Evolutionary conservation across 768 basidiomycete genomes (phyloP), one percentile per base, ranked within the genome.

Genomic region (Steccherinum ochraceum): DNA sequence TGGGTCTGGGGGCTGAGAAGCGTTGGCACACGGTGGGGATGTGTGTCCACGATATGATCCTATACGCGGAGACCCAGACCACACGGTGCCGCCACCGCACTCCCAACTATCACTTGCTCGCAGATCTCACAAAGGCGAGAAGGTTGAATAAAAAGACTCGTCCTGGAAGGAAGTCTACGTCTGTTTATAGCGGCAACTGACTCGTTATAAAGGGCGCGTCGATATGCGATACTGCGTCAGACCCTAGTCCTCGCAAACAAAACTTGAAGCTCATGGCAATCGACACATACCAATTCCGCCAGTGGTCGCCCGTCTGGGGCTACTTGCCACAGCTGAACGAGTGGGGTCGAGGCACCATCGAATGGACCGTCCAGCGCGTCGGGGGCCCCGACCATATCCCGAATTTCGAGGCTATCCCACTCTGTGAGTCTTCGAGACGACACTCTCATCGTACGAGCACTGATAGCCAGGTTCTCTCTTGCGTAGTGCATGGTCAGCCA

Each of bases 311-410:
- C 4, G 25, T 56, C 0, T 56, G 61, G 53, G 56, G 56, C 3
- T 64, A 62, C 48, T 25, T 62, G 18, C 58, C 63, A 0, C 63
- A 64, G 45, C 3, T 64, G 0, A 62, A 64, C 27, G 58, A 64
- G 30, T 62, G 61, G 61, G 52, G 48, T 0, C n/a, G n/a, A 43
- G 21, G 41, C 10, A 7, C 39, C 10, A 51, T 61, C 0, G 27
- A 39, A 5, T 64, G 62, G 62, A 24, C 49, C 11, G 40, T 45
- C 11, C 43, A 30, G 4, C 48, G 60, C 0, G 25, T 56, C 0
- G 59, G 56, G 0, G 62, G 62, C 1, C 0, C 40, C 2, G 56
- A 57, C 24, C 62, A 64, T 26, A 24, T 55, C 0, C 62, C 62
- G 0, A 23, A 52, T 0, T 64, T 58, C 48, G 23, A 45, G 4